Base-by-base conservation (phyloP, 352 stramenopile genomes). In the Salisapilia sapeloensis region DNA sequence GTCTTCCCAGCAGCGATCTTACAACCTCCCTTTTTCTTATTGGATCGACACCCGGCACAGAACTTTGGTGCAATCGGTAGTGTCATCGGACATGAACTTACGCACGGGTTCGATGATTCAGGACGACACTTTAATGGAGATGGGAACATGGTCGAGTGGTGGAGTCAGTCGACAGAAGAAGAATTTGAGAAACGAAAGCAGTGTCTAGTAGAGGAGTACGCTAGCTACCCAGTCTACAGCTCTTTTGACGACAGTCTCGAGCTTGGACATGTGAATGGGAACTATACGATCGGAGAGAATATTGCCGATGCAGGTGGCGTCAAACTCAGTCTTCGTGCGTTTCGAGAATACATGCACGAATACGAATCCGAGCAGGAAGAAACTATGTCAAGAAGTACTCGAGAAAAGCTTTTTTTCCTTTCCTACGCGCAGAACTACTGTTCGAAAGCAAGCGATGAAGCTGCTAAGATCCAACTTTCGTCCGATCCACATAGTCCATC, bases 1-100 rank as follows among this genome's bases (percentile, higher is more conserved):
- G 86, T 96, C 6, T 97, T 97, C 46, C 92, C 92, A 3, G 92
- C 92, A 3, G 92, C 85, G 1, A 97, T 97, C 38, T 42, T 97
- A 10, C 89, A 97, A 48, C 62, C 85, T 29, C 92, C 92, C 4
- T 96, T 97, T 37, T 97, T 96, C 38, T 53, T 84, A 27, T 60
- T 58, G 14, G 51, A 64, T 18, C 53, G 52, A 0, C 81, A 95
- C 24, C 56, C 84, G 21, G 78, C 84, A 7, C 77, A 89, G 2
- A 96, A 97, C 40, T 97, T 91, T 46, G 92, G 92, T 10, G 71
- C 65, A 2, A 96, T 97, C 42, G 86, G 89, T 11, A 81, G 67
- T 8, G 62, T 97, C 29, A 93, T 97, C 31, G 92, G 85, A 4
- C 89, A 97, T 43, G 92, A 97, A 49, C 87, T 97, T 52, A 97